Evolutionary conservation across 2,329 filamentous ascomycete species (phyloP).

Genomic region (Talaromyces pinophilus): DNA sequence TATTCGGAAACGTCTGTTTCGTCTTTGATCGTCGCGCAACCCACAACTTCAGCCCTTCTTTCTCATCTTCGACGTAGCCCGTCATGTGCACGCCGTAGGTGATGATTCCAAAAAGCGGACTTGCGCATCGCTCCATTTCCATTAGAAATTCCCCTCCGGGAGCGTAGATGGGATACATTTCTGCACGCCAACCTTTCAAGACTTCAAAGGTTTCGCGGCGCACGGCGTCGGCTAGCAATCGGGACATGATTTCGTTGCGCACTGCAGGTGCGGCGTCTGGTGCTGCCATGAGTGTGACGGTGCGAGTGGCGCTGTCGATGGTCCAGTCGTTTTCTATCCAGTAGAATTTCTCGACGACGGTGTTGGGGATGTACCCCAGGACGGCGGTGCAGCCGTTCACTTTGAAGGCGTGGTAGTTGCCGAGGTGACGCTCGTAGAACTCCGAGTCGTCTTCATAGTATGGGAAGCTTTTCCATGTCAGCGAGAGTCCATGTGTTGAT

Average conservation of each 20-base stretch:
- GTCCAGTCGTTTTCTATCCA: slow-evolving; percentile 59
- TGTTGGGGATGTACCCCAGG: slow-evolving; percentile 61
- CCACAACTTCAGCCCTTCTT: slow-evolving; percentile 73
- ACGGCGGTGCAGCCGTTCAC: slow-evolving; percentile 65
- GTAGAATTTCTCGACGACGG: slow-evolving; percentile 44
- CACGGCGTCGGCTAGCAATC: slow-evolving; percentile 68
- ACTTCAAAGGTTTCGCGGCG: slow-evolving; percentile 71
- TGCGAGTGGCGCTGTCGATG: slow-evolving; percentile 61
- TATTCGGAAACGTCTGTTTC: slow-evolving; percentile 87
- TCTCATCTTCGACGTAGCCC: slow-evolving; percentile 61
- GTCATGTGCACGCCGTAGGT: slow-evolving; percentile 82
- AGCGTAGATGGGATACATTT: slow-evolving; percentile 76
- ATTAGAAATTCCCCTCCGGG: slow-evolving; percentile 61
- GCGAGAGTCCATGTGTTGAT: background rate
- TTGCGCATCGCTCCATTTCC: slow-evolving; percentile 74
- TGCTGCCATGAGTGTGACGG: slow-evolving; percentile 61
- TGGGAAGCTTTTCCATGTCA: slow-evolving; percentile 64
- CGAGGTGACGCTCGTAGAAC: slow-evolving; percentile 56
- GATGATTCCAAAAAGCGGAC: slow-evolving; percentile 71
- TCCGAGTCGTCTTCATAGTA: slow-evolving; percentile 65
- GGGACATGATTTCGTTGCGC: slow-evolving; percentile 60
- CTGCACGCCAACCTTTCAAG: slow-evolving; percentile 75
- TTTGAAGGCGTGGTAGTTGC: slow-evolving; percentile 64
- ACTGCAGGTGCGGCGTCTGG: slow-evolving; percentile 60
- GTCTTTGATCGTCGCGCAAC: slow-evolving; percentile 71